Conservation (phyloP, 768 basidiomycete genomes). For the Sarcodon aspratus region DNA sequence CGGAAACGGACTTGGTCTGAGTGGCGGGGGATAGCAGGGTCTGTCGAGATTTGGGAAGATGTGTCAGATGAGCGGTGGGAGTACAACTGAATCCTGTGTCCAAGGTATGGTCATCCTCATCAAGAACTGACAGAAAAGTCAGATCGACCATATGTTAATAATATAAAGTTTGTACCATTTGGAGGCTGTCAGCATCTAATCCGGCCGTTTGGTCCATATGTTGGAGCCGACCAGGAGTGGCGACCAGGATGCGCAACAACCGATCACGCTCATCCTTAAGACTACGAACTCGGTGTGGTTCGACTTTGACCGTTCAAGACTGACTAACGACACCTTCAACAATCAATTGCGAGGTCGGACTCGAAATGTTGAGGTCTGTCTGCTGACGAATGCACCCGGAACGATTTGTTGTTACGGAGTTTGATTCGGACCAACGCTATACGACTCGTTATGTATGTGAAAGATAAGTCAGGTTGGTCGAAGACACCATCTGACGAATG, state of each 20-base stretch:
- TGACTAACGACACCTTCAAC: too few species aligned
- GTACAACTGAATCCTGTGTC: constrained; percentile 94
- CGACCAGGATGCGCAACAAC: constrained; percentile 84
- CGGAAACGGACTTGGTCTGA: constrained; percentile 81
- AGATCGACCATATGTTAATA: neutral
- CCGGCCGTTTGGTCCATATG: constrained; percentile 98
- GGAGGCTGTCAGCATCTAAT: constrained; percentile 85
- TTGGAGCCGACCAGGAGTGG: constrained; percentile 87
- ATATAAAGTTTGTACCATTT: constrained; percentile 45
- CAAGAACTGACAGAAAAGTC: constrained; percentile 49
- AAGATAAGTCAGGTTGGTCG: too few species aligned
- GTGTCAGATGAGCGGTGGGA: constrained; percentile 80
- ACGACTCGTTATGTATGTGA: too few species aligned
- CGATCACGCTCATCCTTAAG: constrained; percentile 88
- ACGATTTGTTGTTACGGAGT: too few species aligned
- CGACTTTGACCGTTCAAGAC: too few species aligned
- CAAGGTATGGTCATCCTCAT: constrained; percentile 93
- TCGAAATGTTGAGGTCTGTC: too few species aligned
- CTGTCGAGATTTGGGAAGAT: constrained; percentile 86
- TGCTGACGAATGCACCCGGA: too few species aligned
- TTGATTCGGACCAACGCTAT: too few species aligned
- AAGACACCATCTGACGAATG: too few species aligned
- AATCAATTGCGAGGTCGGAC: too few species aligned
- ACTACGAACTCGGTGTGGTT: too few species aligned
- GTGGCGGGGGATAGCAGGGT: constrained; percentile 96